Conservation (phyloP, 371 early-diverging fungal genomes). For the Umbelopsis sp. region DNA sequence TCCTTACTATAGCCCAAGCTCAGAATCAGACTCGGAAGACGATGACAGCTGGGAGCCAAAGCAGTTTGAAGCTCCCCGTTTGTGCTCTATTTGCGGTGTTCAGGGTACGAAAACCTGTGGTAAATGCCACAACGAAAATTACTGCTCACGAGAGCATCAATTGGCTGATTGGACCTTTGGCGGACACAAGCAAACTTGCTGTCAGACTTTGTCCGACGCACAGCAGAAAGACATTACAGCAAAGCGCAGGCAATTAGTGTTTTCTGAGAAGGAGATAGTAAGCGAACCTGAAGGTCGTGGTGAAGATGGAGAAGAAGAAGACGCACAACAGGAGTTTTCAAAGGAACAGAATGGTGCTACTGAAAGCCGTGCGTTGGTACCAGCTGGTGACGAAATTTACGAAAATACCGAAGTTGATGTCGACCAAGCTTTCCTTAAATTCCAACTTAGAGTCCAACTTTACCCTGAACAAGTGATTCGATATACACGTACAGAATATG, state of each 20-base stretch:
- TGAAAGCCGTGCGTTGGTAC: conserved; percentile 53
- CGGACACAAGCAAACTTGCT: conserved; percentile 74
- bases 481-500: conserved; percentile 75
- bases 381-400: conserved; percentile 70
- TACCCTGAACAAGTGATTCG: conserved; percentile 91
- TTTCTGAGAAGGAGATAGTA: conserved; percentile 76
- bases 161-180: conserved; percentile 81
- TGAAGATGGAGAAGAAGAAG: conserved; percentile 55
- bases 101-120: conserved; percentile 81
- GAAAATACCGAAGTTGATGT: conserved; percentile 87
- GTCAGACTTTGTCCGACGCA: conserved; percentile 26
- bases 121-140: conserved; percentile 69
- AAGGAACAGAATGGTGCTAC: conserved; percentile 41
- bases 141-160: conserved; percentile 91
- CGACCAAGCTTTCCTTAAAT: conserved; percentile 86
- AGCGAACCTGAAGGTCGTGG: conserved; percentile 70
- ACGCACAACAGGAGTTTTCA: conserved; percentile 41
- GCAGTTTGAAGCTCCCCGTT: conserved; percentile 29
- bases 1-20: conserved; percentile 62
- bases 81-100: conserved; percentile 80
- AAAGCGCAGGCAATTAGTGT: conserved; percentile 44
- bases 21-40: conserved; percentile 27
- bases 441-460: conserved; percentile 82
- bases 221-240: conserved; percentile 23
- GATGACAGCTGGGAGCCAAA: conserved; percentile 28